phyloP scores from a whole-genome alignment of 2,329 filamentous ascomycete genomes.

The Alternaria sp. region DNA sequence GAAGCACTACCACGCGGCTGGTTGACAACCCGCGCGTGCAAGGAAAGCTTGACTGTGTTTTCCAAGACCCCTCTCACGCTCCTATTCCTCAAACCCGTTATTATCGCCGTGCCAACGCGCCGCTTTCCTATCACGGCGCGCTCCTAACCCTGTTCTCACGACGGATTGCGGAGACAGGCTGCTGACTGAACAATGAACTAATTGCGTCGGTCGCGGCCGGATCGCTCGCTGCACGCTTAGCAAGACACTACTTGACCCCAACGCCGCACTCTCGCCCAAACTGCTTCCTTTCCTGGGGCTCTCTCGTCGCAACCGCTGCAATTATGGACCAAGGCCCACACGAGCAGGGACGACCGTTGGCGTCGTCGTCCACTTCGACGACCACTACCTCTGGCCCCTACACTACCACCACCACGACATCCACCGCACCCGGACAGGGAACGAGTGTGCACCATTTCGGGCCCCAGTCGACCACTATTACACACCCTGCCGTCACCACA shows the following conservation, averaged over 20 bases:
- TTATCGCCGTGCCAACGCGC: conserved; percentile 2
- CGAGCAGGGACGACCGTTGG: conserved; percentile 12
- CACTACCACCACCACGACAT: conserved; percentile 36
- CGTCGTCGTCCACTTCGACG: conserved; percentile 25
- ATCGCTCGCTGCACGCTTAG: conserved; percentile 18
- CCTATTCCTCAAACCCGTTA: neutral
- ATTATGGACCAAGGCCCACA: conserved; percentile 20
- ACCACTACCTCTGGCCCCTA: conserved; percentile 37
- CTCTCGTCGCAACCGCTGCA: neutral
- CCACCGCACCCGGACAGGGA: conserved; percentile 22
- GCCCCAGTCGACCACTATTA: conserved; percentile 33
- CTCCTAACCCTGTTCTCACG: conserved; percentile 4
- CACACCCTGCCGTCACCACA: conserved; percentile 39
- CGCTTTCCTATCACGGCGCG: conserved; percentile 5
- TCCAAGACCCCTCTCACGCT: neutral
- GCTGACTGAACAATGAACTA: conserved; percentile 28
- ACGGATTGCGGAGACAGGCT: neutral
- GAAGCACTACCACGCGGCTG: neutral
- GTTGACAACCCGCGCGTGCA: neutral
- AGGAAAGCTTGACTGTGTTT: neutral
- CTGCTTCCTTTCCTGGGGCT: neutral
- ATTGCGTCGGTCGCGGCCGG: conserved; percentile 22
- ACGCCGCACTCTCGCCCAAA: neutral
- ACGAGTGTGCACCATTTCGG: conserved; percentile 29
- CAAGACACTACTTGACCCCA: conserved; percentile 16